These are phyloP conservation scores for Globisporangium cylindrosporum DNA, from an alignment of 352 stramenopile species.

Conservation along the genomic window DNA sequence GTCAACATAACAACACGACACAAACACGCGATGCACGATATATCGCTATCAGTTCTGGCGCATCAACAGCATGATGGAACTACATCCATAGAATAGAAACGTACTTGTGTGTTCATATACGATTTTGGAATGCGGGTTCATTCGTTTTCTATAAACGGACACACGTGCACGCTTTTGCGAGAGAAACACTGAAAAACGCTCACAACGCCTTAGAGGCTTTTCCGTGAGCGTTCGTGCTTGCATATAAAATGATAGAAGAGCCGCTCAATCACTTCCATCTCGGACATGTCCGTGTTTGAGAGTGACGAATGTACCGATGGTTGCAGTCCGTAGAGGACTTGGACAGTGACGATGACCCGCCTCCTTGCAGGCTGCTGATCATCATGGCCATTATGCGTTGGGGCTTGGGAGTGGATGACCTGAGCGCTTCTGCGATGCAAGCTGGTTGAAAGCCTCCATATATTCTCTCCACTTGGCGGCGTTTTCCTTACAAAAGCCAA, in stretches of 20 bases:
- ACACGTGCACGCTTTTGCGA: neutral
- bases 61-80: neutral
- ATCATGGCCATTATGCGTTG: neutral
- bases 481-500: neutral
- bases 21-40: neutral
- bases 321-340: neutral
- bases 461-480: neutral
- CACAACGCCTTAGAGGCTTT: neutral
- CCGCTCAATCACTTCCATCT: too few species aligned
- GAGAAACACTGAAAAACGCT: neutral
- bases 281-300: neutral
- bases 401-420: neutral
- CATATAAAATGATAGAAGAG: neutral
- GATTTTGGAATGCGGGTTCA: too few species aligned
- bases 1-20: neutral
- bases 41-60: neutral
- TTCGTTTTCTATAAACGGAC: neutral
- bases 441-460: neutral
- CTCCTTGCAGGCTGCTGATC: neutral
- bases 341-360: neutral
- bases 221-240: neutral
- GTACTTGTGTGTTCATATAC: too few species aligned
- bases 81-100: too few species aligned
- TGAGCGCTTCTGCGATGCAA: conserved; percentile 4
- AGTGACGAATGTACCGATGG: neutral